Evolutionary conservation across 257 asterid genomes (phyloP), one percentile per base, ranked within the genome.

Genomic region (Coffea canephora): DNA sequence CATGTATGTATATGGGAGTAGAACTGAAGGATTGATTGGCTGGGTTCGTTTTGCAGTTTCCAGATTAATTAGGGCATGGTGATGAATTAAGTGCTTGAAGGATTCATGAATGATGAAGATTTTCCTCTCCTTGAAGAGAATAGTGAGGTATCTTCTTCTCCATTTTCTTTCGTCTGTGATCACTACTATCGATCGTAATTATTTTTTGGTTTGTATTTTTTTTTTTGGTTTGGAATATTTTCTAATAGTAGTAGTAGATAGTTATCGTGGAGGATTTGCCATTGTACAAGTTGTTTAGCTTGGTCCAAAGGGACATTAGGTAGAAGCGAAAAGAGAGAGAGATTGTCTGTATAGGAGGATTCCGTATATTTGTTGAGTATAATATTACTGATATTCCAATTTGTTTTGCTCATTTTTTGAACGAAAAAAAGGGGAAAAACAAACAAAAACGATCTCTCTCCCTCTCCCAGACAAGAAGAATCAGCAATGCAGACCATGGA

Each of bases 241-340:
- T 74, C 69, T 77, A 74, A 74, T 48, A 48, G 13, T 7, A 74
- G 79, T 7, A 39, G 43, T 39, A 71, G 79, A 74, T 84, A 69
- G 82, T 15, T 55, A 55, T 66, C 79, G 83, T 70, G 86, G 82
- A 79, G 86, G 82, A 86, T 82, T 87, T 83, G 79, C 83, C 74
- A 69, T 83, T 83, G 90, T 85, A 78, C 72, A 86, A 68, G 77
- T 66, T 85, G 85, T 79, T 76, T 77, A 85, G 88, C 85, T 85
- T 86, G 87, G 84, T 79, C 86, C 84, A 31, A 70, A 73, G 70
- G 88, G 86, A 66, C 83, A 73, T 13, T 80, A 82, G 82, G 39
- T 82, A 84, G 86, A 80, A 76, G 61, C 70, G 76, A 72, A 84
- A 76, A 54, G 85, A 80, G 85, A 80, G 81, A 64, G 31, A 31